Evolutionary conservation across 2,329 filamentous ascomycete species (phyloP).

Genomic region (Aureobasidium sp.): DNA sequence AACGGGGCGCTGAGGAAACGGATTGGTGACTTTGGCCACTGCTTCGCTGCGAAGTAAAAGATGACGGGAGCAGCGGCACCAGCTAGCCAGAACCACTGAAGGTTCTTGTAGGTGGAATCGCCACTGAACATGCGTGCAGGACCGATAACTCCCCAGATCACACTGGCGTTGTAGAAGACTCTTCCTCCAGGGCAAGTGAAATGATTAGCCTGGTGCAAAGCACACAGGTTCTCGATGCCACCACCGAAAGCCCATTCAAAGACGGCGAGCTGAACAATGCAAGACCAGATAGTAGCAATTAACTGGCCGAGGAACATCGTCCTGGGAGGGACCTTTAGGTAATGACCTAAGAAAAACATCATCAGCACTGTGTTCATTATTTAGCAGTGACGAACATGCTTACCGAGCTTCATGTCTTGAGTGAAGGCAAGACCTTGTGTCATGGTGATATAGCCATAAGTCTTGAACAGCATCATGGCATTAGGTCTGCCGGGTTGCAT

Average conservation of each 20-base stretch:
- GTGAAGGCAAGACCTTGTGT: conserved; percentile 77
- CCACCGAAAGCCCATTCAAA: conserved; percentile 50
- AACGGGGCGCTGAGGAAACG: conserved; percentile 47
- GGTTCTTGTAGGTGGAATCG: conserved; percentile 57
- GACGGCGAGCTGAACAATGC: conserved; percentile 62
- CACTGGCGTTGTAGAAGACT: conserved; percentile 75
- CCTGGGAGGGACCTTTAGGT: conserved; percentile 78
- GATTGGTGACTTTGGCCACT: conserved; percentile 14
- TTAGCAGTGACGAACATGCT: background rate
- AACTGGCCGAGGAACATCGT: conserved; percentile 70
- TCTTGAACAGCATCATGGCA: conserved; percentile 79
- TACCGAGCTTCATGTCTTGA: conserved; percentile 72
- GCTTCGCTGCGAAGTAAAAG: conserved; percentile 47
- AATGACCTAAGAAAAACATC: conserved; percentile 41
- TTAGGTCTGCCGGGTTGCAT: conserved; percentile 81
- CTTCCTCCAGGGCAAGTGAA: conserved; percentile 89
- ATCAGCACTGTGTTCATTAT: background rate
- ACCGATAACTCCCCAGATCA: conserved; percentile 33
- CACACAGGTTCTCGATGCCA: conserved; percentile 69
- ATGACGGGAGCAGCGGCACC: conserved; percentile 68
- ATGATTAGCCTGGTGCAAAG: conserved; percentile 70
- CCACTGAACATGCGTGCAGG: conserved; percentile 69
- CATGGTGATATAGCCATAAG: conserved; percentile 45
- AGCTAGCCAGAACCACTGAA: conserved; percentile 67
- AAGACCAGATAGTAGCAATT: conserved; percentile 49